Evolutionary conservation across 1,284 basidiomycete genomes (phyloP), one percentile per base, ranked within the genome.

Genomic region (Termitomyces sp.): DNA sequence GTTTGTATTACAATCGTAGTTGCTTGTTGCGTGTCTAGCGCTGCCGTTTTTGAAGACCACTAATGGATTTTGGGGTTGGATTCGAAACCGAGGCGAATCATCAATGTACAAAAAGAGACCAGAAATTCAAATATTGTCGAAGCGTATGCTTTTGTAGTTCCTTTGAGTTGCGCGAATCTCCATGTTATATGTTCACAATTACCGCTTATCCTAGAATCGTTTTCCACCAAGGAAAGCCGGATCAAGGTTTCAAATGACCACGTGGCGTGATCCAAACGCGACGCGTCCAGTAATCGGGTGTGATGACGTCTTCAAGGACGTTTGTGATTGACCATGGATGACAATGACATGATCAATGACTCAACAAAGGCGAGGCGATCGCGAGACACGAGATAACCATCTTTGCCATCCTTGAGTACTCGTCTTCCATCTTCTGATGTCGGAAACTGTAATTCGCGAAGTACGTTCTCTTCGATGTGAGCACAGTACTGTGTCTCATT

Each of bases 361-460:
- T 17, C 15, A 7, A 28, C 28, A 48, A n/a, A 34, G 36, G 21
- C 15, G 41, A 41, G 41, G 5, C 15, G 15, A 36, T 36, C 34
- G 24, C 15, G 24, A 43, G 24, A 21, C 17, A 17, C 10, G 30
- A 17, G 5, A 46, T 13, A 45, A 13, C 6, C 7, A 33, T 19
- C 31, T 33, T 45, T 4, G 31, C 17, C n/a, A n/a, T n/a, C n/a
- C n/a, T n/a, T 26, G 38, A 7, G 8, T 15, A 34, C 8, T 10
- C 13, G 24, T 24, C 33, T 1, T 3, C 1, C 9, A 21, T 7
- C 43, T 30, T 17, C 15, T n/a, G 26, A 65, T 65, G 66, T 71
- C 71, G 13, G 73, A 73, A 57, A 71, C 70, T 3, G 73, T 77
- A 33, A 75, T 77, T 52, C 73, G 77, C 44, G 75, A 78, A 62